Evolutionary conservation across 495 filamentous ascomycete genomes (phyloP).

Genomic region (Amorphotheca resinae): DNA sequence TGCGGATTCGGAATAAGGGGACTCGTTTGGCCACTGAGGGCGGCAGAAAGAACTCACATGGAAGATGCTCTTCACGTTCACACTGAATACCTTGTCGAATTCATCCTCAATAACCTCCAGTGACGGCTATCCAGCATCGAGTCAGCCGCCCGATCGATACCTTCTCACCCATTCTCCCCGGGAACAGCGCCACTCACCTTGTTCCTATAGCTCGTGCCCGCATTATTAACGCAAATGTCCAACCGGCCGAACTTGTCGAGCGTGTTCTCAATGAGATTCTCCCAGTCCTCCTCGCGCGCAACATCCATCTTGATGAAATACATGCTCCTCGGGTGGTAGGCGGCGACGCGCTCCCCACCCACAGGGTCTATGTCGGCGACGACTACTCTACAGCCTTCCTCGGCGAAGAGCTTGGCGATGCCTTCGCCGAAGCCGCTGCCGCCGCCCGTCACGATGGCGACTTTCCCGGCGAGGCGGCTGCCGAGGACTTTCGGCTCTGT

Average conservation of each 20-base stretch:
- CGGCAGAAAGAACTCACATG: conserved; percentile 12
- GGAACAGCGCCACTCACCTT: conserved; percentile 39
- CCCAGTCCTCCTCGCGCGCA: conserved; percentile 38
- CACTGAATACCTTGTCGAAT: conserved; percentile 52
- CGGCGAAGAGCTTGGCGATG: conserved; percentile 42
- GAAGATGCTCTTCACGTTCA: conserved; percentile 55
- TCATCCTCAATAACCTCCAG: conserved; percentile 52
- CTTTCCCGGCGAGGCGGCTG: conserved; percentile 33
- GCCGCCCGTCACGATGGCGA: conserved; percentile 39
- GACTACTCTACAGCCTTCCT: conserved; percentile 45
- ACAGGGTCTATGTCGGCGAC: conserved; percentile 46
- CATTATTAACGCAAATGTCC: conserved; percentile 57
- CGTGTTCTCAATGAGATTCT: conserved; percentile 31
- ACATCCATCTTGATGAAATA: conserved; percentile 39
- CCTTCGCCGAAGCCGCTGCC: conserved; percentile 48
- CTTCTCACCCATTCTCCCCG: no score
- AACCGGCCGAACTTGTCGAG: conserved; percentile 37
- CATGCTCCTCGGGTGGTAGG: conserved; percentile 23
- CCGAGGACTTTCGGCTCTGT: conserved; percentile 11
- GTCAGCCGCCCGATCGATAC: no score
- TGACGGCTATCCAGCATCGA: no score
- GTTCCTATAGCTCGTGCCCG: conserved; percentile 56
- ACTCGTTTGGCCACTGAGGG: not conserved
- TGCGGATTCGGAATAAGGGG: not conserved
- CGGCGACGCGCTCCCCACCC: conserved; percentile 34